Evolutionary conservation across 2,329 filamentous ascomycete species (phyloP), one percentile per base, ranked within the genome.

Genomic region (Aaosphaeria pasadenensis): DNA sequence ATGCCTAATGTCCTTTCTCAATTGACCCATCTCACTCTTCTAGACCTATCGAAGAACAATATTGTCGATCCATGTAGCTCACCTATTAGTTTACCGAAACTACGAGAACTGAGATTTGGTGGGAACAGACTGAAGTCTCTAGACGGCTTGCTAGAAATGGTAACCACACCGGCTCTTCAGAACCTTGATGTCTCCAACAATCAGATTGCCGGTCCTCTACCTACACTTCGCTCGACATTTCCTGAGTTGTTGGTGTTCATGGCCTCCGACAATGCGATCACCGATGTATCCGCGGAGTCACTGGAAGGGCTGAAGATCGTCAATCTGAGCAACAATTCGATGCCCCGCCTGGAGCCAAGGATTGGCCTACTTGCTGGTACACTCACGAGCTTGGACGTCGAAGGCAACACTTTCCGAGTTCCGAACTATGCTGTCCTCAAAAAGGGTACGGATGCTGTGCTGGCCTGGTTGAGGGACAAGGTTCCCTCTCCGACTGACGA

Each of bases 351-450:
- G 11, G 89, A 94, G 51, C 87, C 91, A 0, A 83, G 86, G 6
- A 78, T 97, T 7, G 92, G 92, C 0, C 74, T 95, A 9, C 76
- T 95, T 0, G 85, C 86, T 28, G 86, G 85, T 1, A 76, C 59
- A 53, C 83, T 72, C 74, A 87, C 77, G 70, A 81, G 77, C 46
- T 74, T 96, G 7, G 87, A 95, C 42, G 87, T 96, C 4, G 82
- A 82, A 30, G 91, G 91, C 0, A 97, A 97, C 66, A 80, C 85
- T 31, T 97, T 97, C 72, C 80, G 89, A 31, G 90, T 96, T 31
- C 92, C 92, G 0, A 83, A 88, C 48, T 91, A 87, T 74, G 88
- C 87, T 53, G 81, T 96, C 5, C 73, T 97, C 42, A 88, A 92
- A 51, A 88, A 90, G 53, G 92, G 92, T 1, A 96, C 91, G 0